Base-by-base conservation (phyloP, 768 basidiomycete species). In the Boletus rubescentipes region DNA sequence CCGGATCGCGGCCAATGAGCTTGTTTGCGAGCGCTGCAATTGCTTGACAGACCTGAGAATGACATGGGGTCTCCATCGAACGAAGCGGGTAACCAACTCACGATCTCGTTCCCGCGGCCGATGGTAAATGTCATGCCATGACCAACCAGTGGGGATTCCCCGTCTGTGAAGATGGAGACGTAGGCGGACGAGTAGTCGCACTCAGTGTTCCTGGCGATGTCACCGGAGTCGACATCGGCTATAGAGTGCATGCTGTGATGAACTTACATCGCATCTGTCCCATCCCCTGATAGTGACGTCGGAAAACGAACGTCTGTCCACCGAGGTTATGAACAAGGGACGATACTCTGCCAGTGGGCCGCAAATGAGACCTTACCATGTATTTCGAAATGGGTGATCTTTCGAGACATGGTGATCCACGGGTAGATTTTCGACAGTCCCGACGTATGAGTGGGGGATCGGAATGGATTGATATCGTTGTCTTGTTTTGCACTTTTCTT, bases 131-230 rank as follows among this genome's bases (percentile, higher is more conserved):
- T 93, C 91, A 93, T 91, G 51, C 92, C 93, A 61, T 93, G 84
- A n/a, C 94, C 92, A 44, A 86, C 79, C 40, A 95, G 83, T 47
- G 84, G 79, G 5, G 74, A 63, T 21, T 84, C 78, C n/a, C 87
- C 77, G 38, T 73, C 64, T 4, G 90, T 95, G 57, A 81, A 73
- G 52, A 98, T 77, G 21, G 85, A 80, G 41, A 97, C 78, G 68
- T 97, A 97, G 6, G 95, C 95, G 2, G 93, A 91, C 2, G 92
- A 94, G 73, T 97, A 97, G 73, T 97, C 95, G 72, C 93, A 96
- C 51, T 92, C 91, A 31, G 89, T 89, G 72, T 97, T 96, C 93
- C 90, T 92, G 55, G 29, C 21, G 36, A 53, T n/a, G 46, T 18
- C 26, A 31, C 29, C 5, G 16, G 35, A 26, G 14, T 55, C 38